Percentiles rank a stretch among this genome's conserved stretches.
Conservation (phyloP, 768 basidiomycete genomes). For the Collybia sordida region DNA sequence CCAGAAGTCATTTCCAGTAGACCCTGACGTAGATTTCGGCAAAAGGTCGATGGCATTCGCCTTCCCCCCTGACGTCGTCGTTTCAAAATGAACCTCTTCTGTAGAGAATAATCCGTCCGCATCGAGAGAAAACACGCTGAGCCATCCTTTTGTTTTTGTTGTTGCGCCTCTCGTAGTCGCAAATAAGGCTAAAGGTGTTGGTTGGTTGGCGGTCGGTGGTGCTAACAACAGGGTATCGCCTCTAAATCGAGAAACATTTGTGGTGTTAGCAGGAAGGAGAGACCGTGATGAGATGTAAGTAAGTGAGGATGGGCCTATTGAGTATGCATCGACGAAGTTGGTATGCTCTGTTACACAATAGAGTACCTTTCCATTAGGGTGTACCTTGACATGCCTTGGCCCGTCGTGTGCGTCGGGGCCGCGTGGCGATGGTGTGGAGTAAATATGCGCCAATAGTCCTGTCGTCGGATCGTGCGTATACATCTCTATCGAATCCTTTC, state of each 20-base stretch:
- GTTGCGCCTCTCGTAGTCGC: conserved; percentile 47
- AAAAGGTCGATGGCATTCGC: conserved; percentile 50
- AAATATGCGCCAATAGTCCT: conserved; percentile 34
- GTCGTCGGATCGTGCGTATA: conserved; percentile 32
- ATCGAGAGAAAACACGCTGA: conserved; percentile 41
- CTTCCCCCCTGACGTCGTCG: conserved; percentile 49
- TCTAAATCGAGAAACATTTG: conserved; percentile 24
- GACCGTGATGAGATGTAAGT: conserved; percentile 30
- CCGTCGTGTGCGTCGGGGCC: conserved; percentile 39
- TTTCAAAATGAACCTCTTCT: conserved; percentile 36
- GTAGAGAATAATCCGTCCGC: conserved; percentile 32
- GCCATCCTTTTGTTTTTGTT: conserved; percentile 36
- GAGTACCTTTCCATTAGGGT: conserved; percentile 48
- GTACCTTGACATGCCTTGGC: conserved; percentile 51
- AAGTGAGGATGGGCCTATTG: conserved; percentile 30
- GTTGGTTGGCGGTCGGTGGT: conserved; percentile 33
- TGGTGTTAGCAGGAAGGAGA: conserved; percentile 24
- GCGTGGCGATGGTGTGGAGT: conserved; percentile 39
- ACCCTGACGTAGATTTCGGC: conserved; percentile 22
- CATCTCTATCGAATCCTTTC: conserved; percentile 47
- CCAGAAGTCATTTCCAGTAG: conserved; percentile 35
- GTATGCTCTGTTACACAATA: conserved; percentile 56
- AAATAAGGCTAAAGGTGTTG: conserved; percentile 39
- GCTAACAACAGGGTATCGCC: conserved; percentile 47
- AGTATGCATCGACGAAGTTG: conserved; percentile 45